Base-by-base conservation (phyloP, 176 grass and related monocot genomes). In the Areca catechu region DNA sequence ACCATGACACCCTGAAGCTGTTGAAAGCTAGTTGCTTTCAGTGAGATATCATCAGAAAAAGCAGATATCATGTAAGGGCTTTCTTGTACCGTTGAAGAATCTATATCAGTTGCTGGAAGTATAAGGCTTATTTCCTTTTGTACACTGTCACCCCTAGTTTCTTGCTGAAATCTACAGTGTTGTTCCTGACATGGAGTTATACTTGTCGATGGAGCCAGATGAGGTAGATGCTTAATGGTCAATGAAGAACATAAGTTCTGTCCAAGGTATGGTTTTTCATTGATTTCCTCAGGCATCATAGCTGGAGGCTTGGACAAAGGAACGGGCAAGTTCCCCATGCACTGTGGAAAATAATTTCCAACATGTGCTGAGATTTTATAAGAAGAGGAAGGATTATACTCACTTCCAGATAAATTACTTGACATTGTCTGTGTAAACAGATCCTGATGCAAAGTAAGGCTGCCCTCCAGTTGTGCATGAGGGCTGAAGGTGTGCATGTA, bases 1-100 rank as follows among this genome's bases (percentile, higher is more conserved):
- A 75, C 71, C 63, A 85, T 55, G 19, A 69, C 58, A 51, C 76
- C 48, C 53, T 79, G 86, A 76, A 89, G 81, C 67, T 82, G 80
- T 15, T 82, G 67, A 68, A 89, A 85, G 15, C 74, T 61, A 47
- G 68, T n/a, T 34, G 24, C 53, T 70, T 80, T 77, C 1, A 67
- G 56, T 15, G 67, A 63, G 15, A 77, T 61, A 56, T 77, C 61
- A 27, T 62, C 29, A 21, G n/a, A 37, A 3, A 66, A 63, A 58
- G 56, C 30, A n/a, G 54, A 1, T 14, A 54, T 0, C 10, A 74
- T 58, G 22, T 25, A 16, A 37, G 52, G 49, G 9, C 63, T 72
- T 58, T 54, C 49, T 16, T 52, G 22, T n/a, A 22, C 29, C 3
- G 24, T 60, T 58, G 63, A 56, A 43, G 54, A 49, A 3, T 3